Conservation (phyloP, 1,284 basidiomycete species). For the Erythrobasidium hasegawianum region DNA sequence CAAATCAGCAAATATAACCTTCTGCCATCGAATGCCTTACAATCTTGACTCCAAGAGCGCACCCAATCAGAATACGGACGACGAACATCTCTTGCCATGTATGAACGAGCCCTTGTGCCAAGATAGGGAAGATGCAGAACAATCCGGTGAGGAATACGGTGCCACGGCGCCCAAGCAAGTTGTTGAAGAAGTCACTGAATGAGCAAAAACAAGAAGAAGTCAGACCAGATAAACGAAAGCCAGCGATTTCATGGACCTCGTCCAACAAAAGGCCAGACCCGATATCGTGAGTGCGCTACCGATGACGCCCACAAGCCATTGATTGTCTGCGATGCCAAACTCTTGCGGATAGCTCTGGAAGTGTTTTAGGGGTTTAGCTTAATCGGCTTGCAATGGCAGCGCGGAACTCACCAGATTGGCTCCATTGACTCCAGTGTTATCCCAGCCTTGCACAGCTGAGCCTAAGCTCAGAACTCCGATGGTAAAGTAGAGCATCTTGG, state of each 20-base stretch:
- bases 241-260: neutral
- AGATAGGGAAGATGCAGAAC: conserved; percentile 56
- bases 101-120: conserved; percentile 59
- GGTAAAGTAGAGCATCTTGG: conserved; percentile 44
- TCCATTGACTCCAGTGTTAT: conserved; percentile 40
- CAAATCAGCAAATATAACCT: conserved; percentile 39
- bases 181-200: conserved; percentile 34
- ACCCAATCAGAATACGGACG: conserved; percentile 49
- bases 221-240: neutral
- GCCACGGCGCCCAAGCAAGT: conserved; percentile 59
- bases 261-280: conserved; percentile 3
- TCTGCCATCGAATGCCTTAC: neutral
- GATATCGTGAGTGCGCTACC: conserved; percentile 38
- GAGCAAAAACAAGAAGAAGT: conserved; percentile 40
- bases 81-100: conserved; percentile 57
- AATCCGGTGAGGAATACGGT: conserved; percentile 64
- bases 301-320: conserved; percentile 47
- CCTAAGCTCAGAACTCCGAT: conserved; percentile 46
- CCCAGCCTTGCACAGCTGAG: conserved; percentile 53
- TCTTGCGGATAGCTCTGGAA: neutral
- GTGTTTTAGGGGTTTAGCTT: neutral
- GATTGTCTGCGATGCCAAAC: conserved; percentile 43
- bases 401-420: conserved; percentile 24
- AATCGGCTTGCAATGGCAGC: neutral
- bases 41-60: conserved; percentile 6